phyloP scores from a whole-genome alignment of 495 filamentous ascomycete species.

The Bathelium albidoporum region DNA sequence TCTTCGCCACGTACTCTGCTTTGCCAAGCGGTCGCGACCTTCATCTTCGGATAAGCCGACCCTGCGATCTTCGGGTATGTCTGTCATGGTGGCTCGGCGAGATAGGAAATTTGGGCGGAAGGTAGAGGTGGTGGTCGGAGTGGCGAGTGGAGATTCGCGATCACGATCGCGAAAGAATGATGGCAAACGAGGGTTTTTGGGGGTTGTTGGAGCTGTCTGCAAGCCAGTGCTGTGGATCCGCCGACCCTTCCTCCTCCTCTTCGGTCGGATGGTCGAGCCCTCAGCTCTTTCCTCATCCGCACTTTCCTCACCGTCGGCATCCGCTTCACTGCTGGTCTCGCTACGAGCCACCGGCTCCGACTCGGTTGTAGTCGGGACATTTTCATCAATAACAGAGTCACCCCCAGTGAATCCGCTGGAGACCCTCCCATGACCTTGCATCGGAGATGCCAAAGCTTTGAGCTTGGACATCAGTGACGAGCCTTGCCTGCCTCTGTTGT shows the following conservation, averaged over 20 bases:
- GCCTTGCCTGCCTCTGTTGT: slow-evolving; percentile 20
- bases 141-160: slow-evolving; percentile 17
- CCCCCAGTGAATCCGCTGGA: slow-evolving; percentile 26
- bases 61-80: slow-evolving; percentile 53
- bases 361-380: slow-evolving; percentile 21
- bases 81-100: slow-evolving; percentile 59
- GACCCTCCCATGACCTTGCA: slow-evolving; percentile 26
- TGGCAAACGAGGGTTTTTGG: slow-evolving; percentile 31
- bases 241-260: slow-evolving; percentile 25
- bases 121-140: slow-evolving; percentile 10
- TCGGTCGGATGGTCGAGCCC: slow-evolving; percentile 10
- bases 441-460: slow-evolving; percentile 30
- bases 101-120: slow-evolving; percentile 46
- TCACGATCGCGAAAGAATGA: slow-evolving; percentile 23
- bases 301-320: slow-evolving; percentile 34
- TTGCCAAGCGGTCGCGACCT: slow-evolving; percentile 61
- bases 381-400: slow-evolving; percentile 20
- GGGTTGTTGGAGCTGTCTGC: slow-evolving; percentile 54
- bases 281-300: slow-evolving; percentile 23
- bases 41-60: slow-evolving; percentile 82
- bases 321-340: slow-evolving; percentile 26
- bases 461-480: slow-evolving; percentile 31
- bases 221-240: slow-evolving; percentile 22
- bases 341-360: slow-evolving; percentile 13
- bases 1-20: slow-evolving; percentile 46